These are phyloP conservation scores for Triangularia verruculosa DNA, from an alignment of 2,329 filamentous ascomycete species.

Conservation along the genomic window DNA sequence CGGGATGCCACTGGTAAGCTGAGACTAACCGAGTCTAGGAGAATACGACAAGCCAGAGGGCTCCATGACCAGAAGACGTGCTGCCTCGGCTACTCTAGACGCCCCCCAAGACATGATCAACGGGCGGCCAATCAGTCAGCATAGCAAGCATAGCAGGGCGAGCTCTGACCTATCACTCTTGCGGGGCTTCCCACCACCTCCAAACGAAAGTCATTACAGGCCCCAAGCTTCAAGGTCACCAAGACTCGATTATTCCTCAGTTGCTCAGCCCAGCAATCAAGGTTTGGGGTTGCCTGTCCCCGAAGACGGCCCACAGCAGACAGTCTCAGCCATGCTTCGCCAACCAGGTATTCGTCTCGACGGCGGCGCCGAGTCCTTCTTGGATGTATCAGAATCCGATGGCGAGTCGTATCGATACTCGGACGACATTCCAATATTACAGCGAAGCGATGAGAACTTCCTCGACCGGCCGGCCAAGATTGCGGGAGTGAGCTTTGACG, in stretches of 20 bases:
- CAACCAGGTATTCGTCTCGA: slow-evolving; percentile 54
- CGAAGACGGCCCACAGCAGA: slow-evolving; percentile 46
- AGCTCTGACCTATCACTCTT: slow-evolving; percentile 67
- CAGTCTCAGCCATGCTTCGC: slow-evolving; percentile 49
- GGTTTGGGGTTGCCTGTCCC: slow-evolving; percentile 37
- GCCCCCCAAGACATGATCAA: slow-evolving; percentile 47
- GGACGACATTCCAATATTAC: slow-evolving; percentile 64
- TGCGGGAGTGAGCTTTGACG: slow-evolving; percentile 59
- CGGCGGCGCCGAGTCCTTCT: slow-evolving; percentile 51
- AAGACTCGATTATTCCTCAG: slow-evolving; percentile 44
- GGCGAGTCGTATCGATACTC: slow-evolving; percentile 63
- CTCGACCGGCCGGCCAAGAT: slow-evolving; percentile 52
- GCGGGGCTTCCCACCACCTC: slow-evolving; percentile 50
- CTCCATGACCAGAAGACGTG: slow-evolving; percentile 49
- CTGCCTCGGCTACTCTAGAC: slow-evolving; percentile 62
- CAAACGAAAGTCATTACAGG: slow-evolving; percentile 41
- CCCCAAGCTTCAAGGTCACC: slow-evolving; percentile 46
- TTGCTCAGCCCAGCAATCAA: slow-evolving; percentile 32
- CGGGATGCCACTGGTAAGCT: no score
- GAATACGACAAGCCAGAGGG: slow-evolving; percentile 43
- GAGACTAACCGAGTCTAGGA: slow-evolving; percentile 25
- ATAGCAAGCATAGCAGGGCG: slow-evolving; percentile 66
- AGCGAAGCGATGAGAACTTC: slow-evolving; percentile 62
- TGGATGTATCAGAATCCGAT: slow-evolving; percentile 69
- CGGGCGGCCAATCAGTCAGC: slow-evolving; percentile 54